Base-by-base conservation (phyloP, 1,284 basidiomycete genomes). In the Ceratobasidium sp. region DNA sequence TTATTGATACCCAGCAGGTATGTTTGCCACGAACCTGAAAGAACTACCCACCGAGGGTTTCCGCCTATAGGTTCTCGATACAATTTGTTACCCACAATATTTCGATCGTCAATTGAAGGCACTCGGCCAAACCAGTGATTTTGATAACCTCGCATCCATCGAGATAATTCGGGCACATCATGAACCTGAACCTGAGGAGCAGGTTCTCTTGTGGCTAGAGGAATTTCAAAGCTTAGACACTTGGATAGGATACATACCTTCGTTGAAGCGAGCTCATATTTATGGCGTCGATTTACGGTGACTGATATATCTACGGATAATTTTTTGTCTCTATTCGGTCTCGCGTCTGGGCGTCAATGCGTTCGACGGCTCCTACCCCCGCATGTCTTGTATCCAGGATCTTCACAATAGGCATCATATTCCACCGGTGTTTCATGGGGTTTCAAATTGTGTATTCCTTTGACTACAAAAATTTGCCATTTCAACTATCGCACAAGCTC, bases 91-190 rank as follows among this genome's bases (percentile, higher is more conserved):
- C 27, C 55, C 55, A 35, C 33, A 33, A 8, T 10, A 30, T 14
- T 35, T 30, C 30, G 7, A 33, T 3, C 12, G 12, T 12, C 44
- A 48, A n/a, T 20, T 65, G n/a, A 27, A 14, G 4, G n/a, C 27
- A 6, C 23, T 65, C n/a, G 44, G 44, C 6, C 18, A 7, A 8
- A n/a, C 16, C 38, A 27, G n/a, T 10, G 62, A 41, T 1, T 65
- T 65, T n/a, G 44, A 65, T n/a, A 65, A 23, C 12, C 44, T 65
- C n/a, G 62, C 46, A 41, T 12, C n/a, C 23, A 65, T 65, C 23
- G 7, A 23, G 2, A n/a, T 65, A n/a, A n/a, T 65, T 18, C 23
- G 62, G 14, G 62, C 62, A 65, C 62, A 46, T 30, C n/a, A 35
- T 30, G 55, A 59, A 30, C 1, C 27, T 14, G 30, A 35, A 4